Evolutionary conservation across 306 rosid genomes (phyloP).

Genomic region (Trifolium dubium): DNA sequence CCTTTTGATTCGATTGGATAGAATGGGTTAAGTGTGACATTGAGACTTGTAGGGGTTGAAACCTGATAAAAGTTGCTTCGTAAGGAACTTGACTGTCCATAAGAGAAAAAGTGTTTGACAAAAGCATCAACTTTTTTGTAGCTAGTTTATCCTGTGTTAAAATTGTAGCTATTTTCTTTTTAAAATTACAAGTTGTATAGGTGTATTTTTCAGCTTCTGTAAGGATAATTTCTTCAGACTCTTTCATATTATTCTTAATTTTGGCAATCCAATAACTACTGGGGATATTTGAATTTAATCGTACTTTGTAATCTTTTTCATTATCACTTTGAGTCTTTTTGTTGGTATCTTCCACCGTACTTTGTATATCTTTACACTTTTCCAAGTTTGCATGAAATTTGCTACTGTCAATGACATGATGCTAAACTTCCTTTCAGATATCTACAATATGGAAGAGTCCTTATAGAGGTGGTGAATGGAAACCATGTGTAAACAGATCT

Average conservation of each 20-base stretch:
- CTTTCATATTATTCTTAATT: conserved; percentile 22
- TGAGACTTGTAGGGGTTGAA: conserved; percentile 7
- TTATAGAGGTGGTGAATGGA: conserved; percentile 79
- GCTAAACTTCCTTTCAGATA: conserved; percentile 60
- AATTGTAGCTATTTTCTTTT: neutral
- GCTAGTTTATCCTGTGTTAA: conserved; percentile 9
- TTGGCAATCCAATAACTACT: conserved; percentile 14
- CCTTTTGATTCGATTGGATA: conserved; percentile 7
- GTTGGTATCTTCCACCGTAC: conserved; percentile 31
- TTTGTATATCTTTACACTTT: conserved; percentile 18
- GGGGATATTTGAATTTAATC: neutral
- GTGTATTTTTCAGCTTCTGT: conserved; percentile 16
- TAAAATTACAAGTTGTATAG: neutral
- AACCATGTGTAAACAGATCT: conserved; percentile 70
- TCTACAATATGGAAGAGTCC: conserved; percentile 87
- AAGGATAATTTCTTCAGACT: conserved; percentile 9
- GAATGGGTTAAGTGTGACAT: neutral
- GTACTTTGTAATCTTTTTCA: conserved; percentile 14
- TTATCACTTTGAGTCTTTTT: conserved; percentile 31
- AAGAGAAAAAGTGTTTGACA: conserved; percentile 4
- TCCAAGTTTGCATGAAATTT: neutral
- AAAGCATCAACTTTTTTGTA: conserved; percentile 25
- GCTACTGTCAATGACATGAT: conserved; percentile 43
- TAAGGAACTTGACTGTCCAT: conserved; percentile 16
- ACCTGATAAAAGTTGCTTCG: conserved; percentile 20